These are phyloP conservation scores for Gautieria morchelliformis DNA, from an alignment of 768 basidiomycete genomes.

Conservation along the genomic window DNA sequence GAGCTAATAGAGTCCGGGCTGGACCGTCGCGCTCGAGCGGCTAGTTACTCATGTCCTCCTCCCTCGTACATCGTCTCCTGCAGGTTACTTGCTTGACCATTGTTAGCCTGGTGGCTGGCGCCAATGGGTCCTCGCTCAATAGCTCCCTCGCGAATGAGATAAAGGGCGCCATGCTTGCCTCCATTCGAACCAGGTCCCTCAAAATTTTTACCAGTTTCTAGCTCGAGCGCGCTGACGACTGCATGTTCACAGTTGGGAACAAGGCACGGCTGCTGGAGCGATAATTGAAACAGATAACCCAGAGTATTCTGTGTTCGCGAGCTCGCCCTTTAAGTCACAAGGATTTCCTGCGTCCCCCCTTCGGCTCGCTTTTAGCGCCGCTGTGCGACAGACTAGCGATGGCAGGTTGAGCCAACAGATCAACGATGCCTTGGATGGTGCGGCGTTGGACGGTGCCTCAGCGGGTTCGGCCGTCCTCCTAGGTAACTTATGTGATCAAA, in stretches of 20 bases:
- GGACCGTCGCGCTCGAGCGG: too few relatives aligned
- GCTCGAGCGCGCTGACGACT: background rate
- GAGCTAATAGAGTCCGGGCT: too few relatives aligned
- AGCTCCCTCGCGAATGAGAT: conserved; percentile 6
- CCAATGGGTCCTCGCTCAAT: background rate
- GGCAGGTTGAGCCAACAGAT: conserved; percentile 21
- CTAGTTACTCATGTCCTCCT: too few relatives aligned
- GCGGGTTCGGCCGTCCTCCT: conserved; percentile 18
- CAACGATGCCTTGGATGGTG: conserved; percentile 19
- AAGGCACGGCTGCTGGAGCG: conserved; percentile 20
- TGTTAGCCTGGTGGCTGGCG: too few relatives aligned
- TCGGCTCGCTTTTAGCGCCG: conserved; percentile 20
- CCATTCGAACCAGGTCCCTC: conserved; percentile 17
- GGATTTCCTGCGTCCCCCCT: conserved; percentile 16
- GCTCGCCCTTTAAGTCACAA: conserved; percentile 13
- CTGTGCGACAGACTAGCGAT: conserved; percentile 18
- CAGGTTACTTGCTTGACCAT: too few relatives aligned
- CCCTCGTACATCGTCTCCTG: too few relatives aligned
- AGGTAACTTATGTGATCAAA: conserved; percentile 7
- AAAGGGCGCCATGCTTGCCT: conserved; percentile 16
- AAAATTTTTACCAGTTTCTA: background rate
- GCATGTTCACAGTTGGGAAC: conserved; percentile 19
- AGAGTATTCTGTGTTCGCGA: conserved; percentile 20
- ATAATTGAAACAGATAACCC: conserved; percentile 18
- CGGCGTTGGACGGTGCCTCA: conserved; percentile 21